phyloP scores from a whole-genome alignment of 78 protist genomes.

The Tieghemostelium lacteum region DNA sequence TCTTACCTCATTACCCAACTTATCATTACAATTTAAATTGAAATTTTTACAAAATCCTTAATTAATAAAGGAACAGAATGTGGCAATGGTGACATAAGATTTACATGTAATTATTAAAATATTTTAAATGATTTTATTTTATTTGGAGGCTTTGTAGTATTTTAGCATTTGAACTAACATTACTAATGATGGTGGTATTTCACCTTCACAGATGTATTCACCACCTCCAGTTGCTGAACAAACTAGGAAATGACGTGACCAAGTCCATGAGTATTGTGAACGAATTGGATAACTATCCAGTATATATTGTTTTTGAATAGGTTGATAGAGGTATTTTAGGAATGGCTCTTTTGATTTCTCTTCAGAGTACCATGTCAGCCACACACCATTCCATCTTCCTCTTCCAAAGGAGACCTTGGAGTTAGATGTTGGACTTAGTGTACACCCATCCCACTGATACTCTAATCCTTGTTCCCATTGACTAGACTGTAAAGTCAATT shows the following conservation, averaged over 20 bases:
- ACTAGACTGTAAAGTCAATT: conserved; percentile 17
- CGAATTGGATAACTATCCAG: conserved; percentile 49
- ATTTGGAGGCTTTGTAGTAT: conserved; percentile 9
- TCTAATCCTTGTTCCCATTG: conserved; percentile 10
- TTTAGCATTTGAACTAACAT: conserved; percentile 80
- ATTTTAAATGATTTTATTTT: too few species aligned
- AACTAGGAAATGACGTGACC: conserved; percentile 71
- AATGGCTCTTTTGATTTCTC: conserved; percentile 29
- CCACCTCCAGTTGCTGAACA: conserved; percentile 36
- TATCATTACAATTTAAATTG: too few species aligned
- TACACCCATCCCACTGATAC: conserved; percentile 71
- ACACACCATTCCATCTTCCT: conserved; percentile 79
- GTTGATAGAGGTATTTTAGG: conserved; percentile 55
- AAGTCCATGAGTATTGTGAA: conserved; percentile 61
- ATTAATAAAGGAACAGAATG: too few species aligned
- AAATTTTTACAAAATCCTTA: too few species aligned
- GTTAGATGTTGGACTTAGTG: background rate
- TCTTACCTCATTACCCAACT: too few species aligned
- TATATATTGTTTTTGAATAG: conserved; percentile 25
- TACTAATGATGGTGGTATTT: conserved; percentile 67
- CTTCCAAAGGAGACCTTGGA: conserved; percentile 9
- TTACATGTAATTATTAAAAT: too few species aligned
- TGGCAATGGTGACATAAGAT: too few species aligned
- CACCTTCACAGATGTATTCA: conserved; percentile 71
- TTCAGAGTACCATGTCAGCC: conserved; percentile 61